Base-by-base conservation (phyloP, 305 asterid genomes). In the Lippia alba region DNA sequence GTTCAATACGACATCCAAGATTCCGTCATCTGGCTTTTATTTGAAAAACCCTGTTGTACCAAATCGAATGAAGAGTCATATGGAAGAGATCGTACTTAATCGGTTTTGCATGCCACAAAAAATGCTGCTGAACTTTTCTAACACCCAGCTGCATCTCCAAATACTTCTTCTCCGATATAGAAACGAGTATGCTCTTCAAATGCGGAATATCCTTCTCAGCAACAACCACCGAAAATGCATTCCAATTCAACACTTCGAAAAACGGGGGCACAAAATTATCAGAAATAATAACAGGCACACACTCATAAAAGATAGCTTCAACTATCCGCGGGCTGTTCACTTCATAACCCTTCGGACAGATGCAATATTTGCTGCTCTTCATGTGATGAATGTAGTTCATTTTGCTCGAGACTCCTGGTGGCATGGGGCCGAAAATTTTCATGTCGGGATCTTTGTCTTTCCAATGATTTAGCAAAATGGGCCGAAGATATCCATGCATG, bases 251-350 rank as follows among this genome's bases (percentile, higher is more conserved):
- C 70, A 87, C 94, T 76, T 83, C 96, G 14, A 89, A 89, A 80
- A 89, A 85, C 2, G 96, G 89, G 3, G 92, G 96, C 66, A 89
- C 94, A 6, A 89, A 89, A 70, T 89, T 89, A 68, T 89, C 96
- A 0, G 96, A 89, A 15, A 89, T 85, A 18, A 89, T 84, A 16
- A 89, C 92, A 0, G 96, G 96, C 3, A 89, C 90, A 18, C 96
- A 89, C 73, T 87, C 96, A 50, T 89, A 89, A 32, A 87, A 89
- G 75, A 89, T 84, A 76, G 96, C 84, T 55, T 87, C 96, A 0
- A 87, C 96, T 57, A 89, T 85, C 76, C 96, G 78, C 3, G 96
- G 96, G 77, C 96, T 89, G 82, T 89, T 89, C 64, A 89, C 96
- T 74, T 89, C 96, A 12, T 89, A 83, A 3, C 96, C 96, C 81